Evolutionary conservation across 805 yeast species (phyloP).

Genomic region (Geotrichum ghanense): DNA sequence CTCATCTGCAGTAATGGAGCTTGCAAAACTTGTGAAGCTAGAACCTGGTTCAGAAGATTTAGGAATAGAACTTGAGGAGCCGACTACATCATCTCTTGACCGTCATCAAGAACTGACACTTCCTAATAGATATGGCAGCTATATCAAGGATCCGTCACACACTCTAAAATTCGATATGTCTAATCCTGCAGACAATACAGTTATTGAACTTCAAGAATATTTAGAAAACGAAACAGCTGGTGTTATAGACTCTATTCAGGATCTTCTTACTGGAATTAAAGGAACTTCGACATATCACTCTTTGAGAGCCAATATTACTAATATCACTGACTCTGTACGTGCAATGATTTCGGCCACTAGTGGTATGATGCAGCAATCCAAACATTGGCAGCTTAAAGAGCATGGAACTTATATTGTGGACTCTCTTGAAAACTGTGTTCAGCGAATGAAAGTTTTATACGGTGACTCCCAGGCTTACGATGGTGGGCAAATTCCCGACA

Average conservation of each 20-base stretch:
- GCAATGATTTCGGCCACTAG: slow-evolving; percentile 88
- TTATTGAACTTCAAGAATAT: slow-evolving; percentile 71
- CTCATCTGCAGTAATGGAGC: slow-evolving; percentile 42
- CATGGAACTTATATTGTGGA: slow-evolving; percentile 89
- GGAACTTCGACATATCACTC: slow-evolving; percentile 60
- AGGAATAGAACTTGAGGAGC: background rate
- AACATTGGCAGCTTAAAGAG: slow-evolving; percentile 73
- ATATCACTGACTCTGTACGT: slow-evolving; percentile 66
- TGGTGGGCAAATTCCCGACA: slow-evolving; percentile 53
- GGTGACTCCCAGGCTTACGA: slow-evolving; percentile 26
- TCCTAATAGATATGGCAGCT: background rate
- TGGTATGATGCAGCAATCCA: slow-evolving; percentile 76
- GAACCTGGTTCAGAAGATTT: background rate
- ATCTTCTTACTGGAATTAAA: slow-evolving; percentile 41
- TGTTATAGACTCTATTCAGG: slow-evolving; percentile 82
- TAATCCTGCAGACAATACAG: slow-evolving; percentile 64
- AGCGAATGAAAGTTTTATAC: slow-evolving; percentile 69
- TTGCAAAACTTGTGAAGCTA: slow-evolving; percentile 22
- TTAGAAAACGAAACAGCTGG: slow-evolving; percentile 89
- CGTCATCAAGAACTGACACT: background rate
- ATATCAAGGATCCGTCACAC: background rate
- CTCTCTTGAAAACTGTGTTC: slow-evolving; percentile 73
- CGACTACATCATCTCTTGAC: no score
- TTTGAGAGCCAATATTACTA: slow-evolving; percentile 57
- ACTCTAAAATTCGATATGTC: background rate